Evolutionary conservation across 352 stramenopile genomes (phyloP).

Genomic region (Phytopythium oedochilum): DNA sequence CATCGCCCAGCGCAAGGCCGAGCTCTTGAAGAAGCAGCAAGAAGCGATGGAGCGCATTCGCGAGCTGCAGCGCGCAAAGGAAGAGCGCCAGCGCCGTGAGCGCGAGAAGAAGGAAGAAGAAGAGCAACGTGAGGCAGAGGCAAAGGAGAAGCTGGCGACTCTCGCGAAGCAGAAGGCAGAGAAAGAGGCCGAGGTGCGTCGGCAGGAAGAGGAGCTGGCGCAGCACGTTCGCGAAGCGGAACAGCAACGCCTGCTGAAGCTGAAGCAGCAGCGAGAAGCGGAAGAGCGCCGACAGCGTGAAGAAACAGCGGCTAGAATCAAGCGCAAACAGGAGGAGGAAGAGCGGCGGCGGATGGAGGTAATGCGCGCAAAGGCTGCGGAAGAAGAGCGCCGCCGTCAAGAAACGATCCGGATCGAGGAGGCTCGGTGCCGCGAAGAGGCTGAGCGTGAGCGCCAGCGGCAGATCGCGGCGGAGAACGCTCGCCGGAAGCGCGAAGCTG

Average conservation of each 20-base stretch:
- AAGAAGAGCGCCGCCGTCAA: constrained; percentile 37
- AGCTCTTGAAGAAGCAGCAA: constrained; percentile 57
- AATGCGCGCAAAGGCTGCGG: constrained; percentile 22
- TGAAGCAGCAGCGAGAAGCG: constrained; percentile 37
- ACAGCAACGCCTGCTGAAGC: constrained; percentile 10
- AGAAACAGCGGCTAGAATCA: constrained; percentile 30
- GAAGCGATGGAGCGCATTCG: constrained; percentile 46
- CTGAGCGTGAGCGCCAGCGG: constrained; percentile 38
- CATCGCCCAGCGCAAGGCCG: constrained; percentile 48
- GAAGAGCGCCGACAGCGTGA: constrained; percentile 28
- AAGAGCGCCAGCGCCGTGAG: constrained; percentile 37
- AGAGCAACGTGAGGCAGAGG: constrained; percentile 12
- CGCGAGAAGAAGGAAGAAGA: constrained; percentile 30
- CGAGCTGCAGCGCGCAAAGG: constrained; percentile 39
- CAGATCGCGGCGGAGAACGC: constrained; percentile 34
- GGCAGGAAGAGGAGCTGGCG: constrained; percentile 27
- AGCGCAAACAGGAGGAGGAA: constrained; percentile 20
- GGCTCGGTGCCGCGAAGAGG: constrained; percentile 21
- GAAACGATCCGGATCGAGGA: constrained; percentile 32
- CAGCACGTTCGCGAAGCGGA: constrained; percentile 23
- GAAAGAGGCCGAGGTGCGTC: constrained; percentile 28
- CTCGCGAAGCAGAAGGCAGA: constrained; percentile 21
- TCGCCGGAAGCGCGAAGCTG: constrained; percentile 32
- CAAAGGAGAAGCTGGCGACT: constrained; percentile 15
- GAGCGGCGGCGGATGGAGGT: constrained; percentile 13